A percentile compares a stretch with the other conserved stretches of the same genome.
These are phyloP conservation scores for Zymoseptoria tritici DNA, from an alignment of 2,329 filamentous ascomycete species.

Conservation along the genomic window DNA sequence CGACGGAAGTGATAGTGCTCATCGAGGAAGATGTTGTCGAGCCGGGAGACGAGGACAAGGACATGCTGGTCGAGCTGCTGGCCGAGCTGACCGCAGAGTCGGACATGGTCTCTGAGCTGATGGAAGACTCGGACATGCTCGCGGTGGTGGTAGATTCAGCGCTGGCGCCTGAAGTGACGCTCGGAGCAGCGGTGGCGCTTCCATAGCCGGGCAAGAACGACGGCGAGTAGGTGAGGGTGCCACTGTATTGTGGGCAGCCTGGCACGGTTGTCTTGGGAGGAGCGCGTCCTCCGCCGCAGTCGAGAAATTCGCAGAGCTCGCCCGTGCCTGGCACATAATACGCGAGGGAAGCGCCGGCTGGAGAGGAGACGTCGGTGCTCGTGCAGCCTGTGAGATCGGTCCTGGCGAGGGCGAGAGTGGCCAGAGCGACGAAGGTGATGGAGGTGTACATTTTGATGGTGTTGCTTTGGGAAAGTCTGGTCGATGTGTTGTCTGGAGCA, in stretches of 20 bases:
- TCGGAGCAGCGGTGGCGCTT: slow-evolving; percentile 5
- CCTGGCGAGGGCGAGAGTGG: slow-evolving; percentile 26
- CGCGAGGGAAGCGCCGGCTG: slow-evolving; percentile 42
- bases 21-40: not conserved
- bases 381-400: slow-evolving; percentile 41
- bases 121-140: not conserved
- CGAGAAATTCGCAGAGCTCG: slow-evolving; percentile 56
- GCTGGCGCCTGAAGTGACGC: not conserved
- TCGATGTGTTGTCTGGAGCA: not conserved
- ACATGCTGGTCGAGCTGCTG: not conserved
- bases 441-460: slow-evolving; percentile 20
- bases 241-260: slow-evolving; percentile 50
- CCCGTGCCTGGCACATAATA: slow-evolving; percentile 58
- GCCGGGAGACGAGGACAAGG: not conserved
- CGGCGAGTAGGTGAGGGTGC: slow-evolving; percentile 49
- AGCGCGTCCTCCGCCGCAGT: slow-evolving; percentile 61
- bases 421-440: slow-evolving; percentile 23
- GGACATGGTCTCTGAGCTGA: not conserved
- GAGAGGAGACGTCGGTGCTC: slow-evolving; percentile 28
- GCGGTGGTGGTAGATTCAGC: not conserved
- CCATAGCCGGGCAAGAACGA: slow-evolving; percentile 38
- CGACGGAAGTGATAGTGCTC: not conserved
- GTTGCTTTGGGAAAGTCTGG: not conserved
- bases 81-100: not conserved
- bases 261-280: slow-evolving; percentile 56